Percentiles rank a stretch among this genome's conserved stretches.
Evolutionary conservation across 805 yeast genomes (phyloP).

Genomic region (Lipomyces japonicus): DNA sequence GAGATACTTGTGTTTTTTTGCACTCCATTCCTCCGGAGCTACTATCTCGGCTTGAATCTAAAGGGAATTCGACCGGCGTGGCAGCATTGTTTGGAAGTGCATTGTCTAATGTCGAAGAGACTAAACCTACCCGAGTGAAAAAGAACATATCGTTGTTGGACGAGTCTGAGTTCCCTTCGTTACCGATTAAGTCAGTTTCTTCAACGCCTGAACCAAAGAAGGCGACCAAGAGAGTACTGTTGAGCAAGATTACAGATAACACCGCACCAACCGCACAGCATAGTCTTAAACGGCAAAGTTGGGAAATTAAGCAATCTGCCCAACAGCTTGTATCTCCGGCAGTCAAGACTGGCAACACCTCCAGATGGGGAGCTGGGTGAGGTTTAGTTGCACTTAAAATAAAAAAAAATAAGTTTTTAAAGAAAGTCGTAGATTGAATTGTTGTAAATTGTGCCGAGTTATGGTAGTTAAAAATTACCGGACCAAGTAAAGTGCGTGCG

Average conservation of each 20-base stretch:
- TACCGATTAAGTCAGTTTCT: background rate
- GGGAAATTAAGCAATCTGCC: too few relatives aligned
- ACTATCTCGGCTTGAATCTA: constrained; percentile 12
- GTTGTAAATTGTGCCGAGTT: too few relatives aligned
- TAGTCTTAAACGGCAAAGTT: too few relatives aligned
- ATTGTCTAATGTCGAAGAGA: background rate
- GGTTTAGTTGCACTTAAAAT: too few relatives aligned
- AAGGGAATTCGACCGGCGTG: constrained; percentile 6
- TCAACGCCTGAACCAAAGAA: background rate
- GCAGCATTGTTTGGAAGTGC: constrained; percentile 11
- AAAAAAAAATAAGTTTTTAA: too few relatives aligned
- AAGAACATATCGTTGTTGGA: constrained; percentile 14
- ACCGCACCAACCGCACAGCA: too few relatives aligned
- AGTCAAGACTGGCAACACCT: too few relatives aligned
- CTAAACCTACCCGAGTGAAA: background rate
- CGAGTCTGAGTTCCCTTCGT: constrained; percentile 22
- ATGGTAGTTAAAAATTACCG: too few relatives aligned
- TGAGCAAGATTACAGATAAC: background rate
- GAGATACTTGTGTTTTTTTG: constrained; percentile 42
- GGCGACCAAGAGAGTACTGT: background rate
- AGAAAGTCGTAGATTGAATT: too few relatives aligned
- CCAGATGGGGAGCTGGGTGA: too few relatives aligned
- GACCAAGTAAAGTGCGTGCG: too few relatives aligned
- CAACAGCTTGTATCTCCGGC: too few relatives aligned
- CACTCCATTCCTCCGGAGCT: constrained; percentile 40